phyloP scores from a whole-genome alignment of 805 yeast genomes.

The Nematodospora valgi region DNA sequence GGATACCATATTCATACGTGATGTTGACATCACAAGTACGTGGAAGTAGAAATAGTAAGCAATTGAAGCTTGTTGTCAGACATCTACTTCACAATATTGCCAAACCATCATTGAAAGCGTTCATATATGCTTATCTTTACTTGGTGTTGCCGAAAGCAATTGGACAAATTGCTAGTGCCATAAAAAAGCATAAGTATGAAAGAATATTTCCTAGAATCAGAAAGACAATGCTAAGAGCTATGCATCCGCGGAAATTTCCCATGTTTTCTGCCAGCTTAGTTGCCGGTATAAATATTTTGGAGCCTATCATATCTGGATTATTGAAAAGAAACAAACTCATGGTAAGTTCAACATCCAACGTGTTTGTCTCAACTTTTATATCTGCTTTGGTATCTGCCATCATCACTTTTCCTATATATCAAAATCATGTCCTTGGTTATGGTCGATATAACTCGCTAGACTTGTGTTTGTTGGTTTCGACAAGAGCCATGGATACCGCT shows the following conservation, averaged over 20 bases:
- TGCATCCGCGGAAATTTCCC: constrained; percentile 32
- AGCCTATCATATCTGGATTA: constrained; percentile 18
- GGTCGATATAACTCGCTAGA: constrained; percentile 33
- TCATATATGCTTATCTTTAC: constrained; percentile 30
- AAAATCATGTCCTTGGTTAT: constrained; percentile 24
- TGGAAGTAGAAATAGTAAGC: too few relatives aligned
- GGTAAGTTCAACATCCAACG: constrained; percentile 6
- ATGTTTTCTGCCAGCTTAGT: constrained; percentile 29
- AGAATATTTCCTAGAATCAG: constrained; percentile 15
- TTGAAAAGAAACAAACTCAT: constrained; percentile 5
- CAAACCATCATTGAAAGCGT: constrained; percentile 31
- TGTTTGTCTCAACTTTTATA: constrained; percentile 22
- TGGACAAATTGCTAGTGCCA: constrained; percentile 11
- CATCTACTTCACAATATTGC: constrained; percentile 12
- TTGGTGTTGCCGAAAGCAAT: constrained; percentile 30
- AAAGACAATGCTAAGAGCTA: constrained; percentile 20
- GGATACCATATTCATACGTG: too few relatives aligned
- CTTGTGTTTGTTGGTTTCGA: constrained; percentile 31
- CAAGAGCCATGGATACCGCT: constrained; percentile 34
- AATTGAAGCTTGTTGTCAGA: too few relatives aligned
- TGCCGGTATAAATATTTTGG: constrained; percentile 29
- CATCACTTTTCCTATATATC: constrained; percentile 29
- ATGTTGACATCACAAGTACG: too few relatives aligned
- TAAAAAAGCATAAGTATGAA: constrained; percentile 14
- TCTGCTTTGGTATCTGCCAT: constrained; percentile 27